Evolutionary conservation across 23 red algal genomes (phyloP).

Genomic region (Cyanidioschyzon merolae): DNA sequence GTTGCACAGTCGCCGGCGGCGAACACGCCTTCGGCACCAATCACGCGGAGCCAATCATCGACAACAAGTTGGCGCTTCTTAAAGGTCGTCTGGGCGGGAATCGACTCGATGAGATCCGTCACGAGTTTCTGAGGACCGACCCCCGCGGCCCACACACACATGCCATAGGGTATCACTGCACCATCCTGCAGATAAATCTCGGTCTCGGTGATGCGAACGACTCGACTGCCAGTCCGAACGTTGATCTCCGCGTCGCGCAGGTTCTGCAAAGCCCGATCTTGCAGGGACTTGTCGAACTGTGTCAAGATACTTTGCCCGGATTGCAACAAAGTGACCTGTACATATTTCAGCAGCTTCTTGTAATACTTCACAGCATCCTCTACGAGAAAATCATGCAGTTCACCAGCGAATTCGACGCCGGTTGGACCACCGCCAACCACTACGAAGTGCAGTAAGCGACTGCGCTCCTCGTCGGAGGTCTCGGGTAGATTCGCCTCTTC

Average conservation of each 20-base stretch:
- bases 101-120: slow-evolving; percentile 22
- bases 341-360: slow-evolving; percentile 23
- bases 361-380: slow-evolving; percentile 63
- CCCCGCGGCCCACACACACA: slow-evolving; percentile 86
- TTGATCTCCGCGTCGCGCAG: slow-evolving; percentile 40
- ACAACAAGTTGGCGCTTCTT: slow-evolving; percentile 44
- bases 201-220: slow-evolving; percentile 28
- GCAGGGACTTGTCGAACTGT: slow-evolving; percentile 78
- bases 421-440: slow-evolving; percentile 55
- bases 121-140: slow-evolving; percentile 57
- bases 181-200: slow-evolving; percentile 42
- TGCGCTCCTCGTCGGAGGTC: slow-evolving; percentile 47
- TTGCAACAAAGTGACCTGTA: slow-evolving; percentile 66
- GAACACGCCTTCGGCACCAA: slow-evolving; percentile 53
- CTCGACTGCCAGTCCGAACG: slow-evolving; percentile 46
- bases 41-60: slow-evolving; percentile 70
- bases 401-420: slow-evolving; percentile 84
- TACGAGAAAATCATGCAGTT: slow-evolving; percentile 75
- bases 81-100: slow-evolving; percentile 2
- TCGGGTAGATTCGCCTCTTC: slow-evolving; percentile 66
- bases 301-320: slow-evolving; percentile 47
- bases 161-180: slow-evolving; percentile 39
- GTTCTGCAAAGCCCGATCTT: slow-evolving; percentile 52
- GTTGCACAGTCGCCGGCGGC: slow-evolving; percentile 73
- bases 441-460: slow-evolving; percentile 51